Evolutionary conservation across 495 filamentous ascomycete species (phyloP), one percentile per base, ranked within the genome.

Genomic region (Daldinia caldariorum): DNA sequence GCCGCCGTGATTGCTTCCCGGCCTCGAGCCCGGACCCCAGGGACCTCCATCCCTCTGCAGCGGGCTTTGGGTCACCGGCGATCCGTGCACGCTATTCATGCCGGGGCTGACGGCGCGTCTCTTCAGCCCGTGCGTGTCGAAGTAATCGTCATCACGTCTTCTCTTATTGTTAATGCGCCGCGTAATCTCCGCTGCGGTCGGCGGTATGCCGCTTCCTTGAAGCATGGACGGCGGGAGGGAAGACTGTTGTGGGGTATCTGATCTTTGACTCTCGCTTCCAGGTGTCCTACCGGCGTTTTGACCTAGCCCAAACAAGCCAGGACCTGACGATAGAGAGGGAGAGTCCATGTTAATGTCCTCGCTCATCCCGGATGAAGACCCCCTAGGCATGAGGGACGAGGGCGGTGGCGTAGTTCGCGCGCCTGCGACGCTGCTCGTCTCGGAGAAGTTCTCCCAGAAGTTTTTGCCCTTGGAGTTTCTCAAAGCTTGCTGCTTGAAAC

Each of bases 81-180:
- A 94, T 77, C 94, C 94, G 73, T 96, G 92, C 3, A 90, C 91
- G 74, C 94, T 96, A 41, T 61, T 72, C 85, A 97, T 88, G 14
- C 95, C 92, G 5, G 95, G 95, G 43, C 92, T 95, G 2, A 99
- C 95, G 12, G 95, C 95, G 35, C 95, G 87, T 18, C 95, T 87
- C 79, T 99, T 99, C 82, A 99, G 92, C 61, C 90, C 89, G 13
- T 89, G 88, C 7, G 91, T 89, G 75, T 98, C 94, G 63, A 97
- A 91, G 69, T 97, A 91, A 68, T 97, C 93, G 74, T 98, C 95
- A 63, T 97, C 95, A 34, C 93, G 86, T 43, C 92, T 86, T 16
- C 94, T 89, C 76, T 97, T 97, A 76, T 84, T 89, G 76, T 88
- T 87, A 53, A 87, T 86, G 68, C 85, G 84, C 61, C 89, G 85